Base-by-base conservation (phyloP, 208 protist species). In the Trypanosoma platydactyli region DNA sequence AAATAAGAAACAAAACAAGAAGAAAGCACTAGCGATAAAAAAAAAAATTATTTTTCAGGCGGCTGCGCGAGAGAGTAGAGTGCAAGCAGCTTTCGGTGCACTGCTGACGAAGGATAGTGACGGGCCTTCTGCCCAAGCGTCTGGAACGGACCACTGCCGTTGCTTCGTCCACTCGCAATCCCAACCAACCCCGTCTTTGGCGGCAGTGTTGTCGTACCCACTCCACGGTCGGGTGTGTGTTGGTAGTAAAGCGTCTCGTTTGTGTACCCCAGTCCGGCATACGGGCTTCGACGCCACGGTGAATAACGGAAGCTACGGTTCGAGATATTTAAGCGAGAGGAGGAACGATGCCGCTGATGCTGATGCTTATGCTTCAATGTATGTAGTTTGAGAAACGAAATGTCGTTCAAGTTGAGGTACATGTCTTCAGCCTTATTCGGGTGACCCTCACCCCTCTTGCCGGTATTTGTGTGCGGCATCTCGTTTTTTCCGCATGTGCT, bases 1-100 rank as follows among this genome's bases (percentile, higher is more conserved):
- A 53, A 53, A 13, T 52, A 35, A 50, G 13, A 64, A 52, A 64
- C 5, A 50, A 53, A 50, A 64, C 50, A 64, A 35, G n/a, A 54
- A 29, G 24, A 41, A 40, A 52, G 25, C 5, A 38, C n/a, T 22
- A 7, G 6, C 41, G 44, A 45, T 42, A 65, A 42, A 55, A 65
- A 53, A 65, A 41, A 9, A 30, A 7, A 38, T 25, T 35, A 48
- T n/a, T 35, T 38, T 35, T 56, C 51, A 18, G 24, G 51, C 2
- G 30, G 51, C 16, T 27, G 30, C 11, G 27, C 12, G 35, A 56
- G 51, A 18, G 35, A 11, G 25, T 35, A n/a, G 2, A 48, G n/a
- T 16, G 4, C 51, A 18, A 55, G 22, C 33, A 48, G 15, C 33
- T 33, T 13, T 44, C 55, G 55, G 6, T 12, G 20, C n/a, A 24